Conservation (phyloP, 345 rosid species). For the Pelargonium nanum region DNA sequence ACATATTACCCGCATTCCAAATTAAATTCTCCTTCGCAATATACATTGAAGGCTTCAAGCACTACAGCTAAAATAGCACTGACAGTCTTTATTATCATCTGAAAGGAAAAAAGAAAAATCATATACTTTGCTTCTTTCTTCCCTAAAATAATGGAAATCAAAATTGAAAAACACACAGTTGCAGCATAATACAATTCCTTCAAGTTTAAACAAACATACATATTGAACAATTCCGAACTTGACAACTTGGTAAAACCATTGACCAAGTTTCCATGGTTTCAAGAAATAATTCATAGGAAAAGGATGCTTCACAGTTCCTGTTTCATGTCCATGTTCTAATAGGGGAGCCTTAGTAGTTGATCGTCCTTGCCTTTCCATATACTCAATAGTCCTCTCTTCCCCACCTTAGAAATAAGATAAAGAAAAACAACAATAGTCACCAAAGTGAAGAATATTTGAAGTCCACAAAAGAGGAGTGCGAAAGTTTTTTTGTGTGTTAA, state of each 20-base stretch:
- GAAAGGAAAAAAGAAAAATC: constrained; percentile 23
- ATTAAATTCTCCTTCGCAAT: constrained; percentile 96
- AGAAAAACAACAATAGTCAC: not conserved
- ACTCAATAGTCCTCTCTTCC: constrained; percentile 77
- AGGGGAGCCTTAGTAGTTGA: constrained; percentile 48
- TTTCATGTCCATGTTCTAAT: constrained; percentile 45
- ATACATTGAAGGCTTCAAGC: constrained; percentile 82
- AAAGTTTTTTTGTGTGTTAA: no score
- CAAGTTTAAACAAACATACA: constrained; percentile 45
- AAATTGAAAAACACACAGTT: constrained; percentile 6
- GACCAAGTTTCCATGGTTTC: constrained; percentile 91
- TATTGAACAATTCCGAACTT: constrained; percentile 98
- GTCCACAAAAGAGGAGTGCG: constrained; percentile 6
- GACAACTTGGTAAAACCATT: constrained; percentile 88
- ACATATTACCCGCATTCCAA: constrained; percentile 82
- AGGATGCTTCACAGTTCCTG: constrained; percentile 65
- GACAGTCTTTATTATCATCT: constrained; percentile 90
- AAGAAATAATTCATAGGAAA: constrained; percentile 77
- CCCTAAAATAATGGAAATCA: constrained; percentile 9
- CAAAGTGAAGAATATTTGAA: not conserved
- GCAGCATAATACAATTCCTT: constrained; percentile 5
- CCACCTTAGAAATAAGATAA: constrained; percentile 47
- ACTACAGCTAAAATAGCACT: constrained; percentile 72
- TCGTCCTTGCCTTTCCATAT: constrained; percentile 88
- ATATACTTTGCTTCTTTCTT: not conserved